phyloP scores from a whole-genome alignment of 139 green algal species.

The Zygnema cylindricum region DNA sequence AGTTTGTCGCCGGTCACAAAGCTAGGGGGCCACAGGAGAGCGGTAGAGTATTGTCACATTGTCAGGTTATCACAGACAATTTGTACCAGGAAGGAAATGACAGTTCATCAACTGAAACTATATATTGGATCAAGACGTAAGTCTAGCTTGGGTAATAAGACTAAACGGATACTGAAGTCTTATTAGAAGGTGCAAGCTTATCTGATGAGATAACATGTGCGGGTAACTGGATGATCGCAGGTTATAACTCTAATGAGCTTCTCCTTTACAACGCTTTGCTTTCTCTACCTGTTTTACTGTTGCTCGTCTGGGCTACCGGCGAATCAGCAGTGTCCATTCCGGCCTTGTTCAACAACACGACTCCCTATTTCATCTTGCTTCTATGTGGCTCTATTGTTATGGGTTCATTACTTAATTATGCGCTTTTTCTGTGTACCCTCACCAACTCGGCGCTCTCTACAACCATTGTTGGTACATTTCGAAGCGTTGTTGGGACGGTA shows the following conservation, averaged over 20 bases:
- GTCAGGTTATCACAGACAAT: no score
- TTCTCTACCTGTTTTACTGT: slow-evolving; percentile 69
- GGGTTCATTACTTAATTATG: slow-evolving; percentile 72
- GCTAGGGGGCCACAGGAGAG: no score
- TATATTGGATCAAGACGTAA: no score
- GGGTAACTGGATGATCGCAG: no score
- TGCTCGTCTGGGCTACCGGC: slow-evolving; percentile 64
- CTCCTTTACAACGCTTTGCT: slow-evolving; percentile 78
- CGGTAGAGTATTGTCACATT: no score
- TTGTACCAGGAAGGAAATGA: no score
- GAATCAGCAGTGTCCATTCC: slow-evolving; percentile 56
- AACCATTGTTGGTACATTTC: slow-evolving; percentile 80
- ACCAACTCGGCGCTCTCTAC: slow-evolving; percentile 81
- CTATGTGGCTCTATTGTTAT: slow-evolving; percentile 38
- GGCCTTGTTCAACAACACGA: slow-evolving; percentile 2
- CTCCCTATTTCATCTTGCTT: slow-evolving; percentile 36
- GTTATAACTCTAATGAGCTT: slow-evolving; percentile 65
- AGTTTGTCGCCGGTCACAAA: no score
- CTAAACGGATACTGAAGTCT: no score
- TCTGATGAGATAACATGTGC: no score
- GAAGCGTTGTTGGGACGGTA: slow-evolving; percentile 58
- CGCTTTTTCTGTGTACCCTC: slow-evolving; percentile 78
- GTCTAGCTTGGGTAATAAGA: no score
- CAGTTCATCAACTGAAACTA: no score
- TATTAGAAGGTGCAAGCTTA: no score